These are phyloP conservation scores for Penicillium cosmopolitanum DNA, from an alignment of 495 filamentous ascomycete species.

Conservation along the genomic window DNA sequence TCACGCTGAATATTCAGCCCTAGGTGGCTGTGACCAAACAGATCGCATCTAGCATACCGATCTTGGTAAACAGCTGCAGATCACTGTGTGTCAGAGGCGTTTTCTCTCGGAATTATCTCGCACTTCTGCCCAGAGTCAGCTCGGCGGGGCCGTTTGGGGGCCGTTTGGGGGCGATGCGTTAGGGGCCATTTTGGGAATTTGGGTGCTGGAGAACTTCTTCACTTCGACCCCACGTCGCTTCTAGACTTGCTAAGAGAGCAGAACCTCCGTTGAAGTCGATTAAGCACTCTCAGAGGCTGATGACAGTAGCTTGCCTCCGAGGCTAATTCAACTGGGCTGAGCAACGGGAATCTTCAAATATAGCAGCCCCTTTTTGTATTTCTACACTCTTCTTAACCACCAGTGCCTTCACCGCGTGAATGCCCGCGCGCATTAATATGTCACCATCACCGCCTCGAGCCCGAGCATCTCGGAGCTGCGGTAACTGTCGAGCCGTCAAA, in stretches of 20 bases:
- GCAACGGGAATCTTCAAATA: neutral
- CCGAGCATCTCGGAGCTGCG: conserved; percentile 16
- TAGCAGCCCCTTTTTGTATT: neutral
- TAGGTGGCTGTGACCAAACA: neutral
- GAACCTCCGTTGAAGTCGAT: neutral
- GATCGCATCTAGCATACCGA: neutral
- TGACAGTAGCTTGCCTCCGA: too few species aligned
- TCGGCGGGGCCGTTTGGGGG: neutral
- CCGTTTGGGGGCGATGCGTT: neutral
- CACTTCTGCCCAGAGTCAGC: neutral
- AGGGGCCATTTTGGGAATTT: too few species aligned
- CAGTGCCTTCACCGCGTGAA: neutral
- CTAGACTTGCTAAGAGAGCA: neutral
- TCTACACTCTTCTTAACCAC: neutral
- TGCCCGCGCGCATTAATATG: neutral
- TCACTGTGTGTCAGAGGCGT: neutral
- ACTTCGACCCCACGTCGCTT: too few species aligned
- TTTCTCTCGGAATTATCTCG: neutral
- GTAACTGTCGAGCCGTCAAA: conserved; percentile 16
- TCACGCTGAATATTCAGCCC: neutral
- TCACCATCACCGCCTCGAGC: conserved; percentile 1
- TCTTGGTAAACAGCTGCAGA: neutral
- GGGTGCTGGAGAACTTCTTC: too few species aligned
- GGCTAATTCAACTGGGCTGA: neutral
- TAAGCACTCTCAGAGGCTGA: neutral